phyloP scores from a whole-genome alignment of 495 filamentous ascomycete species.

The Hypoxylon perforatum region DNA sequence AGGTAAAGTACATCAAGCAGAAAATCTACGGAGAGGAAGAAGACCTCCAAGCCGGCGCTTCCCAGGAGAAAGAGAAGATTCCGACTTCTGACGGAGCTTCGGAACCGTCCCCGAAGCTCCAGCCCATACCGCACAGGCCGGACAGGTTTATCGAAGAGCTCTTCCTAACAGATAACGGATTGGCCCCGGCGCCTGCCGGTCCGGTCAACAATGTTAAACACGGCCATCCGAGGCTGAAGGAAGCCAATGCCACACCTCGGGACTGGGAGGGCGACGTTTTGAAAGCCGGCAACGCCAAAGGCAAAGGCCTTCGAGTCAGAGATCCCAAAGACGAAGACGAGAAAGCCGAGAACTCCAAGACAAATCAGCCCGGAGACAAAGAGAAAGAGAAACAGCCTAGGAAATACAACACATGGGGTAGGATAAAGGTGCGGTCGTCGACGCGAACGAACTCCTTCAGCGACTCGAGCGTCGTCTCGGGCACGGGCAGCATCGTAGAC shows the following conservation, averaged over 20 bases:
- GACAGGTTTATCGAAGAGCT: no score
- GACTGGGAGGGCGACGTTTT: background rate
- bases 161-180: no score
- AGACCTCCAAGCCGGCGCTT: background rate
- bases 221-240: no score
- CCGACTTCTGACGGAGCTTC: background rate
- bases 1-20: slow-evolving; percentile 6
- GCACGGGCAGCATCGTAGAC: background rate
- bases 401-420: no score
- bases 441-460: background rate
- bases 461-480: background rate
- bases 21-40: background rate
- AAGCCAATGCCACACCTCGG: background rate
- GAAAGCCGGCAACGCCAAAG: background rate
- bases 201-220: no score
- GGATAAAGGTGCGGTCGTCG: background rate
- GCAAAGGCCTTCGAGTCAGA: background rate
- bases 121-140: no score
- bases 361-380: no score
- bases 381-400: background rate
- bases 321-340: no score
- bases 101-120: no score
- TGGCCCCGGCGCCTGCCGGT: no score
- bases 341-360: background rate
- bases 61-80: no score